phyloP scores from a whole-genome alignment of 2,329 filamentous ascomycete species.

The Decorospora gaudefroyi region DNA sequence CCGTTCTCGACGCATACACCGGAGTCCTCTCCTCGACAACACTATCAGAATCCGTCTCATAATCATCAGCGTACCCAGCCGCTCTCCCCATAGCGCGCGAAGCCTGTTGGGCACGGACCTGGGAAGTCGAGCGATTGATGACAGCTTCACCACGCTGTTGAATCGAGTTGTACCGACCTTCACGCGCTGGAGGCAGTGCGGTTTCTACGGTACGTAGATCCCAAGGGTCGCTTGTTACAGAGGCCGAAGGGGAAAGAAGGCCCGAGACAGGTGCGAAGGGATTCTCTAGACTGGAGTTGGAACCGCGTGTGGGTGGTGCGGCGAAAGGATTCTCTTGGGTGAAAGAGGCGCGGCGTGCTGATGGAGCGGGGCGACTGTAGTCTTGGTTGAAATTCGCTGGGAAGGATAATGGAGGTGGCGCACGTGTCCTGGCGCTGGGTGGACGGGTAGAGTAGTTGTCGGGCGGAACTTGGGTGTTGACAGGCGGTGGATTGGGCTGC shows the following conservation, averaged over 20 bases:
- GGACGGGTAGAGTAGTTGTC: slow-evolving; percentile 22
- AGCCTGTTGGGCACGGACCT: slow-evolving; percentile 27
- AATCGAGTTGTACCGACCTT: slow-evolving; percentile 18
- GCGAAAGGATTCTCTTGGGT: slow-evolving; percentile 28
- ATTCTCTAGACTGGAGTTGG: slow-evolving; percentile 15
- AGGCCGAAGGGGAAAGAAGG: not conserved
- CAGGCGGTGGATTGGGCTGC: slow-evolving; percentile 27
- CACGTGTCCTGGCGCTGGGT: slow-evolving; percentile 23
- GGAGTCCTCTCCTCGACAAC: slow-evolving; percentile 7
- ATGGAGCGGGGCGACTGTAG: slow-evolving; percentile 22
- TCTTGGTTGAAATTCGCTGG: slow-evolving; percentile 22
- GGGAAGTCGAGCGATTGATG: slow-evolving; percentile 10
- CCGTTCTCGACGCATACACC: slow-evolving; percentile 5
- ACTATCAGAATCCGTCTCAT: slow-evolving; percentile 17
- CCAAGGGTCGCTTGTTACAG: slow-evolving; percentile 29
- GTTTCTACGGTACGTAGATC: slow-evolving; percentile 27
- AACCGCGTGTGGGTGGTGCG: slow-evolving; percentile 14
- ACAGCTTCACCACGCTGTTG: slow-evolving; percentile 22
- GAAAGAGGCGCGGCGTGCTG: slow-evolving; percentile 29
- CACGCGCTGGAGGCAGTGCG: slow-evolving; percentile 23
- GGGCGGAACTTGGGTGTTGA: slow-evolving; percentile 16
- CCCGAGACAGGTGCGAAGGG: slow-evolving; percentile 15
- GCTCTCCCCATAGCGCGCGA: slow-evolving; percentile 20
- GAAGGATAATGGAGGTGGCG: slow-evolving; percentile 26
- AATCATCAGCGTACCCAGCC: slow-evolving; percentile 19